Base-by-base conservation (phyloP, 1,139 yeast genomes). In the Blastobotrys ciferrii region DNA sequence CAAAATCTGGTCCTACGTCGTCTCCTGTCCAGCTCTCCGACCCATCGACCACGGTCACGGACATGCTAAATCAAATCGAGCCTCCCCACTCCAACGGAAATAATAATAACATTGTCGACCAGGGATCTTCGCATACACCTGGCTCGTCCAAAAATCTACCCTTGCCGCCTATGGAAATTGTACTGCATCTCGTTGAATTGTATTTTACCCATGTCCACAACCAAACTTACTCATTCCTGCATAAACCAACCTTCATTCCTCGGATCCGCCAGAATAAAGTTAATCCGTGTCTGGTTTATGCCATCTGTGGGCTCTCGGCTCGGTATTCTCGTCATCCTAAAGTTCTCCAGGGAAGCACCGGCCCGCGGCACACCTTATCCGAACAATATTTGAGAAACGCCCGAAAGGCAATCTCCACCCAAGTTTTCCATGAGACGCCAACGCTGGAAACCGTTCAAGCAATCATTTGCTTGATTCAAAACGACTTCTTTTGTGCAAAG, bases 361-460 rank as follows among this genome's bases (percentile, higher is more conserved):
- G 42, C 15, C 38, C 41, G 13, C 55, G 51, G 20, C 63, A 60
- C 41, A 56, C 54, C 13, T 64, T 66, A 1, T 71, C 71, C n/a
- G 71, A 67, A 43, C 53, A 53, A n/a, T 66, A 57, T 48, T 56
- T 65, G 17, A 53, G 49, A 14, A 57, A 53, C 25, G 70, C 71
- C 1, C 53, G 69, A 17, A 56, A 59, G 31, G 53, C 60, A 3
- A 53, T 68, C 12, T 55, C 64, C 30, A 51, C 54, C n/a, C 67
- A 68, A 49, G 47, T 47, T n/a, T 50, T 50, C 35, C 63, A 67
- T 43, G 69, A 65, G 43, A 58, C 56, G 15, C 70, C 71, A 4
- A 57, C 60, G 3, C 51, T 68, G 11, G 71, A 68, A 46, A 66
- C 68, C n/a, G 62, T 67, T 1, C 72, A 68, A 50, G 70, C 72